Evolutionary conservation across 306 rosid genomes (phyloP), one percentile per base, ranked within the genome.

Genomic region (Prunus mume): DNA sequence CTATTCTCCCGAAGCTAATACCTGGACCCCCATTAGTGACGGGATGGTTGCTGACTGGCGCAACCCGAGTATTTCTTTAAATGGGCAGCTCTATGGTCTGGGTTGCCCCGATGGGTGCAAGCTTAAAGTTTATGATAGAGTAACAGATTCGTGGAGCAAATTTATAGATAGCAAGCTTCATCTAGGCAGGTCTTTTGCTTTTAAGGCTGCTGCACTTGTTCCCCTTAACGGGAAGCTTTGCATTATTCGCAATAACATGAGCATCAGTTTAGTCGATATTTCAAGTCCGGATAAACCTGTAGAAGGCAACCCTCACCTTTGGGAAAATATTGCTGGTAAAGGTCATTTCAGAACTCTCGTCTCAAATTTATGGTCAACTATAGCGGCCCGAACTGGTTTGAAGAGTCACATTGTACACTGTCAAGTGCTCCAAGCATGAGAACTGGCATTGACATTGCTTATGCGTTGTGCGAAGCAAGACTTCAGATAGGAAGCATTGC

Each of bases 401-500:
- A 96, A 86, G 91, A 96, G 98, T 80, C 99, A 93, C 82, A 96
- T 96, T 76, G 88, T 96, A 80, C 99, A 92, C 83, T 93, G 99
- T 81, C 99, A 96, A 78, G 98, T 96, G 77, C 98, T 96, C 72
- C 99, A 93, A 89, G 94, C 90, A 20, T 96, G 90, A 92, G 70
- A 77, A 70, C 30, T 27, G 27, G 12, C 65, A 71, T 63, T 58
- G 52, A 2, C 67, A 74, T 69, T 65, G 49, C 73, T 71, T 66
- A 22, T 61, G 54, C 57, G 72, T 74, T 72, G 81, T 83, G 72
- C 73, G 79, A 69, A 75, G 77, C 57, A 61, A 68, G 65, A 50
- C 50, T 28, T 10, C 55, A 54, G 79, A 83, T 73, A 77, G 52
- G 47, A 74, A 80, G 68, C 57, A 17, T 19, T 24, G 57, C 9